Percentiles rank a stretch among this genome's conserved stretches.
phyloP scores from a whole-genome alignment of 805 yeast genomes.

The Saccharomycopsis guyanensis region DNA sequence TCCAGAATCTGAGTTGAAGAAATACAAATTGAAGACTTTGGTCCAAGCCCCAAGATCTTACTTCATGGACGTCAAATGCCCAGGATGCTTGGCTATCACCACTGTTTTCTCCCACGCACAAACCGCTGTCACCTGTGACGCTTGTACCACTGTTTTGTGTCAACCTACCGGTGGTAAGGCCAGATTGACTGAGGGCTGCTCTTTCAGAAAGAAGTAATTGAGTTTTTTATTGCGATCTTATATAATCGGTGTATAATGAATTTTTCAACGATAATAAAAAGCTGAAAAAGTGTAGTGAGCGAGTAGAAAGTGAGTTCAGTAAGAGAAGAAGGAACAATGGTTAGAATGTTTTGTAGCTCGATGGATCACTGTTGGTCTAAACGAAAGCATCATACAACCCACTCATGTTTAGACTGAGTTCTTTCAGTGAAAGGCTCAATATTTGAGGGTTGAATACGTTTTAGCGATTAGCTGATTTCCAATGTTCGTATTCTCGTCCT shows the following conservation, averaged over 20 bases:
- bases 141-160: conserved; percentile 96
- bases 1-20: conserved; percentile 92
- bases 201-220: conserved; percentile 95
- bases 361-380: no score
- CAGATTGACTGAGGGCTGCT: conserved; percentile 97
- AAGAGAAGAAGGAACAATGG: no score
- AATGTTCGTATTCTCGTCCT: no score
- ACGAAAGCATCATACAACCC: no score
- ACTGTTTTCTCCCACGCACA: conserved; percentile 99
- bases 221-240: neutral
- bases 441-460: no score
- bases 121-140: conserved; percentile 99
- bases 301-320: conserved; percentile 1
- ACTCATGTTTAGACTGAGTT: no score
- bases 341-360: no score
- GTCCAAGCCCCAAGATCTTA: conserved; percentile 98
- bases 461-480: no score
- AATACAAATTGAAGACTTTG: conserved; percentile 95
- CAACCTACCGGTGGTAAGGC: conserved; percentile 99
- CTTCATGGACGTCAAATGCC: conserved; percentile 99
- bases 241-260: conserved; percentile 6
- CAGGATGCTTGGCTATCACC: conserved; percentile 98
- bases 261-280: neutral
- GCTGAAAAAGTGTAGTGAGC: neutral
- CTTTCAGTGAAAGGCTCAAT: no score